Evolutionary conservation across 2,329 filamentous ascomycete genomes (phyloP), one percentile per base, ranked within the genome.

Genomic region (Remersonia thermophila): DNA sequence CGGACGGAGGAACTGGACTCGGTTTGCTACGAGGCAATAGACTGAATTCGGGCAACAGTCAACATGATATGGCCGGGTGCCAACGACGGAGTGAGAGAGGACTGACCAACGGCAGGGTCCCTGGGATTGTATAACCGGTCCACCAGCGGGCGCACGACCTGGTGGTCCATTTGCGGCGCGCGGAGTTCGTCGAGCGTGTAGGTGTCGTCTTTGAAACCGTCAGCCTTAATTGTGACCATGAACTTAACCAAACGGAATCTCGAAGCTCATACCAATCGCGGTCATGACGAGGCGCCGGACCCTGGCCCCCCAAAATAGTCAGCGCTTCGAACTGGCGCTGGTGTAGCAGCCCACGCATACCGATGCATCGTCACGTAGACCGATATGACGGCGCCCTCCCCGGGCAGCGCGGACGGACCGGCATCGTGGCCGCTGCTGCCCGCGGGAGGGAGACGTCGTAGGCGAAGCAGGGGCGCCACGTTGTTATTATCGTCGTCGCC

Each of bases 11-110:
- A 83, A 83, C 42, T 82, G 75, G 37, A 77, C 69, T 11, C 77
- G 67, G 47, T 84, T 83, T 39, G 80, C 77, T 17, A 84, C 64
- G 15, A 84, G 61, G 52, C 78, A 83, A 51, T 82, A 83, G 0
- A 83, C 76, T 73, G 34, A 23, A 23, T 5, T 5, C 20, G 9
- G 16, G 10, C 12, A 18, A 11, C 5, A 2, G 8, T 14, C 14
- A 33, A 30, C 4, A 32, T 17, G 31, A 18, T 13, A 20, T 11
- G 15, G n/a, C 7, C 3, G 2, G 13, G 26, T 16, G 6, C n/a
- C 6, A 28, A 26, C 17, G 7, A n/a, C 7, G 20, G n/a, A n/a
- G n/a, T n/a, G n/a, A 2, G 23, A 27, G 28, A 7, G 3, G 4
- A 45, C 61, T 38, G 55, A 73, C 71, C 65, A 36, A 78, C 65